Evolutionary conservation across 768 basidiomycete genomes (phyloP).

Genomic region (Suillus spraguei): DNA sequence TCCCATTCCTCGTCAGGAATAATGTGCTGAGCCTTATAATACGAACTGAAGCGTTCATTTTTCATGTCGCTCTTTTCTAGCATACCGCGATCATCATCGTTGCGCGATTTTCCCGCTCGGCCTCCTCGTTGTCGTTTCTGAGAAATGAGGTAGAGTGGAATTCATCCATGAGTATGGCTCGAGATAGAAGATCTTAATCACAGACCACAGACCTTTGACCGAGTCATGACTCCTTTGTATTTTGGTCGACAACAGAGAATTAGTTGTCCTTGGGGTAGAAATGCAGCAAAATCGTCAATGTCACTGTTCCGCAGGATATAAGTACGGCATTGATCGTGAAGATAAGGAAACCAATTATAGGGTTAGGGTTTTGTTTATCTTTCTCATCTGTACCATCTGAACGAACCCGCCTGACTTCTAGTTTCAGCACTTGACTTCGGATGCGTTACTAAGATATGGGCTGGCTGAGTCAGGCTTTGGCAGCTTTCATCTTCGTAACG

Average conservation of each 20-base stretch:
- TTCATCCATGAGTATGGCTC: not conserved
- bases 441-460: too few species aligned
- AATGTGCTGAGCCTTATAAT: slow-evolving; percentile 78
- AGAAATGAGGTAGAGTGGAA: slow-evolving; percentile 1
- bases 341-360: slow-evolving; percentile 5
- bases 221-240: slow-evolving; percentile 6
- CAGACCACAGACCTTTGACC: slow-evolving; percentile 12
- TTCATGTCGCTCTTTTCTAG: slow-evolving; percentile 67
- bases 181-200: not conserved
- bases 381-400: not conserved
- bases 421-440: not conserved
- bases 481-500: not conserved
- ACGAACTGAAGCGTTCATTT: slow-evolving; percentile 66
- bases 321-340: not conserved
- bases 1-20: slow-evolving; percentile 83
- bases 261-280: not conserved
- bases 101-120: slow-evolving; percentile 22
- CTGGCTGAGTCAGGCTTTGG: not conserved
- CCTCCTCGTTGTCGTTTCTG: slow-evolving; percentile 22
- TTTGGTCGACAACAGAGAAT: not conserved
- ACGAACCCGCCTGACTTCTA: not conserved
- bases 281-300: not conserved
- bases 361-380: slow-evolving; percentile 13
- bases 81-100: slow-evolving; percentile 49
- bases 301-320: not conserved